These are phyloP conservation scores for Fremontodendron californicum DNA, from an alignment of 345 rosid species.

Conservation along the genomic window DNA sequence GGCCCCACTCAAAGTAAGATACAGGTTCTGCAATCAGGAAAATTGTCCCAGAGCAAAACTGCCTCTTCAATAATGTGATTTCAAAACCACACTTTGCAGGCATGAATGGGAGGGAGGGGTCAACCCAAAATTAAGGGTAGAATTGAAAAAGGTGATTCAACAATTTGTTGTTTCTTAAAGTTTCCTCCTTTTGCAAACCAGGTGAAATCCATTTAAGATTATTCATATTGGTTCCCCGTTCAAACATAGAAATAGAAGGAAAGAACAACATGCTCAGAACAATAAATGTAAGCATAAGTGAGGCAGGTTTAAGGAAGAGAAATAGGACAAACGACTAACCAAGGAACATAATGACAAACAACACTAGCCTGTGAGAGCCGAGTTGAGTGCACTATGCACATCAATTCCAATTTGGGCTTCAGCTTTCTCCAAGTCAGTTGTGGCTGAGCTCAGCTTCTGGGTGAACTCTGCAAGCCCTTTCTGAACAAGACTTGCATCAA, in stretches of 20 bases:
- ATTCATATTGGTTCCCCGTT: neutral
- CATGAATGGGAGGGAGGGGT: neutral
- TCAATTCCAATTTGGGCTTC: constrained; percentile 58
- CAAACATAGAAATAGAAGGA: neutral
- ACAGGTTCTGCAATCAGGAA: neutral
- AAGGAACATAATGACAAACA: neutral
- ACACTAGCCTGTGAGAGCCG: constrained; percentile 29
- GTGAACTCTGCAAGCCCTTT: constrained; percentile 56
- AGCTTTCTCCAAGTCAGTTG: constrained; percentile 53
- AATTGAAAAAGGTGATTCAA: neutral
- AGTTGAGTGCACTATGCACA: constrained; percentile 44
- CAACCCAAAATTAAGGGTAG: neutral
- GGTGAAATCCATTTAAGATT: neutral
- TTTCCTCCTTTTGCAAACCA: constrained; percentile 1
- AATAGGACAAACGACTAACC: neutral
- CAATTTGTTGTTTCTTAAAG: neutral
- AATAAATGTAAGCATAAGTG: neutral
- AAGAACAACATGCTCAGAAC: neutral
- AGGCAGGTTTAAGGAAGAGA: neutral
- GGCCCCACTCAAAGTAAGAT: neutral
- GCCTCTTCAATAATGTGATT: neutral
- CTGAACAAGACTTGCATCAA: constrained; percentile 48
- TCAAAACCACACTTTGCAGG: neutral
- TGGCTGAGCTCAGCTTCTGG: constrained; percentile 49
- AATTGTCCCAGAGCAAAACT: neutral